Evolutionary conservation across 192 early-diverging fungal species (phyloP).

Genomic region (Podila epicladia): DNA sequence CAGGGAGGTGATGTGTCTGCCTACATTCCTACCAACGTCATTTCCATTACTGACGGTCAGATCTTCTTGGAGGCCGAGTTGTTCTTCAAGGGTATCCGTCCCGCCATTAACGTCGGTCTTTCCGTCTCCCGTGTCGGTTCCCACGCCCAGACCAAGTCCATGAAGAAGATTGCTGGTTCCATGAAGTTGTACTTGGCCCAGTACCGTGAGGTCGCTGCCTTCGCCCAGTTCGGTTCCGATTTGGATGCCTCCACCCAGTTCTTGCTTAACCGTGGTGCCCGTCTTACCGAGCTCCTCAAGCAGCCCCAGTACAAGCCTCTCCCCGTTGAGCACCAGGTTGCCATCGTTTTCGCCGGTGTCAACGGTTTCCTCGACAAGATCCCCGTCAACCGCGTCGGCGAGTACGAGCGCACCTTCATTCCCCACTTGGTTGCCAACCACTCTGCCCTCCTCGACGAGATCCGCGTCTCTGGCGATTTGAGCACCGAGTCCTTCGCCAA

Average conservation of each 20-base stretch:
- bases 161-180: constrained; percentile 99
- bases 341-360: constrained; percentile 99
- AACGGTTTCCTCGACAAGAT: constrained; percentile 99
- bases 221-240: constrained; percentile 99
- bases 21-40: constrained; percentile 99
- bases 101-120: constrained; percentile 99
- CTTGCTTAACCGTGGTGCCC: constrained; percentile 99
- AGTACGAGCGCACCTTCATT: constrained; percentile 93
- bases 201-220: constrained; percentile 99
- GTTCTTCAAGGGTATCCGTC: constrained; percentile 99
- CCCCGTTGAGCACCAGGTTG: constrained; percentile 97
- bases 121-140: constrained; percentile 99
- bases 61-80: constrained; percentile 99
- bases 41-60: constrained; percentile 99
- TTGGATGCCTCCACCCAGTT: constrained; percentile 99
- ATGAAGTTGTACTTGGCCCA: constrained; percentile 99
- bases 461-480: constrained; percentile 91
- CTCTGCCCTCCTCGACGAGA: constrained; percentile 86
- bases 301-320: constrained; percentile 98
- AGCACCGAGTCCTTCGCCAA: constrained; percentile 89
- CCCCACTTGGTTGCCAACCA: constrained; percentile 91
- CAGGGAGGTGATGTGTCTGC: constrained; percentile 99
- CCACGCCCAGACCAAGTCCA: constrained; percentile 99
- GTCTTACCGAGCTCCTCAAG: constrained; percentile 99
- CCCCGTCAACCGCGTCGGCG: constrained; percentile 90